Conservation (phyloP, 2,329 filamentous ascomycete genomes). For the Monosporascus sp. region DNA sequence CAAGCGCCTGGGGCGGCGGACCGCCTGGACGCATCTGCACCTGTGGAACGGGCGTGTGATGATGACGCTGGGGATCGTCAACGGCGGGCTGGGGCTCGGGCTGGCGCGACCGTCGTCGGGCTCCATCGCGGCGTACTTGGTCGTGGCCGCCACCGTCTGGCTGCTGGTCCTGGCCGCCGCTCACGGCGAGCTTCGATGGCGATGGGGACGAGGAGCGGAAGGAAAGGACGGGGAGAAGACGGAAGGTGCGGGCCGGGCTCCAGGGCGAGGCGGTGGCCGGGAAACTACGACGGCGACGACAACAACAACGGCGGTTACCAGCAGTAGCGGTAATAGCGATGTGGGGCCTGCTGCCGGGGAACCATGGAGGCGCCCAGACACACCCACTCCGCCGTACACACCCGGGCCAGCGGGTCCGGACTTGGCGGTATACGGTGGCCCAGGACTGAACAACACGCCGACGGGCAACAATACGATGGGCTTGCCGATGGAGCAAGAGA, state of each 20-base stretch:
- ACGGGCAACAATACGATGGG: background rate
- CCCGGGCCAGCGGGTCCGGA: background rate
- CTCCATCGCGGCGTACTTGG: slow-evolving; percentile 31
- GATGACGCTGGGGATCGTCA: slow-evolving; percentile 38
- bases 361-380: background rate
- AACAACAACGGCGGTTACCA: background rate
- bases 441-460: slow-evolving; percentile 1
- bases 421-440: background rate
- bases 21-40: slow-evolving; percentile 37
- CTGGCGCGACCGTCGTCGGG: slow-evolving; percentile 25
- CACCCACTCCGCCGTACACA: background rate
- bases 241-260: background rate
- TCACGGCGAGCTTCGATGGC: slow-evolving; percentile 24
- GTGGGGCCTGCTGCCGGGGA: background rate
- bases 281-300: background rate
- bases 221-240: background rate
- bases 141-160: slow-evolving; percentile 33
- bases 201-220: slow-evolving; percentile 5
- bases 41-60: slow-evolving; percentile 36
- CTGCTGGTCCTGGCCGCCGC: slow-evolving; percentile 29
- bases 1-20: slow-evolving; percentile 31
- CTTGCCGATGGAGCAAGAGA: too few relatives aligned
- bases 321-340: background rate
- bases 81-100: slow-evolving; percentile 39
- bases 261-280: background rate